Evolutionary conservation across 2,329 filamentous ascomycete genomes (phyloP).

Genomic region (Plectosphaerella cucumerina): DNA sequence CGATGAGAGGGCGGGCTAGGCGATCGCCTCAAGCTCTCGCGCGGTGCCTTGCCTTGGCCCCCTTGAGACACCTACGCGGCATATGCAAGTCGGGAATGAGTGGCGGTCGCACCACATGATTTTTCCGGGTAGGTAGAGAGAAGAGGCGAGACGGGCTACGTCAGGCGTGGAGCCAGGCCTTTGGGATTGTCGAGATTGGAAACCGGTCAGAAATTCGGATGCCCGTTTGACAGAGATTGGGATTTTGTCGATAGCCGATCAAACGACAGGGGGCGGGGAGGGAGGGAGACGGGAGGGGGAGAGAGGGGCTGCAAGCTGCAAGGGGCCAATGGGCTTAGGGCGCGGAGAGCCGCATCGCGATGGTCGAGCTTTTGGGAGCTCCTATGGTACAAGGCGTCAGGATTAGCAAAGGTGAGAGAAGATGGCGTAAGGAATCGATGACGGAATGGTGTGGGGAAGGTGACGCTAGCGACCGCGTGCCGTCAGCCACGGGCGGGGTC

Average conservation of each 20-base stretch:
- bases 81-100: too few relatives aligned
- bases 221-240: background rate
- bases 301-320: background rate
- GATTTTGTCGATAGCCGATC: background rate
- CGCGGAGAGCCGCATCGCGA: background rate
- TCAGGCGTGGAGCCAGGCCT: background rate
- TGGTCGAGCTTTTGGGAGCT: background rate
- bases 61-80: too few relatives aligned
- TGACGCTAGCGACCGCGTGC: slow-evolving; percentile 11
- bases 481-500: background rate
- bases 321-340: background rate
- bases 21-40: too few relatives aligned
- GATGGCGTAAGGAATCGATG: slow-evolving; percentile 6
- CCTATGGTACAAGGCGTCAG: slow-evolving; percentile 1
- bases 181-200: background rate
- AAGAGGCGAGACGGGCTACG: background rate
- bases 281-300: background rate
- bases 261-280: background rate
- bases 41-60: too few relatives aligned
- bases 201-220: background rate
- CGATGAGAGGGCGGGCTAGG: too few relatives aligned
- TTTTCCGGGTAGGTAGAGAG: too few relatives aligned
- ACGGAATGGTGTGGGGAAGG: slow-evolving; percentile 13
- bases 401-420: slow-evolving; percentile 13
- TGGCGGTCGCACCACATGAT: too few relatives aligned